Evolutionary conservation across 345 rosid genomes (phyloP).

Genomic region (Eucalyptus viminalis): DNA sequence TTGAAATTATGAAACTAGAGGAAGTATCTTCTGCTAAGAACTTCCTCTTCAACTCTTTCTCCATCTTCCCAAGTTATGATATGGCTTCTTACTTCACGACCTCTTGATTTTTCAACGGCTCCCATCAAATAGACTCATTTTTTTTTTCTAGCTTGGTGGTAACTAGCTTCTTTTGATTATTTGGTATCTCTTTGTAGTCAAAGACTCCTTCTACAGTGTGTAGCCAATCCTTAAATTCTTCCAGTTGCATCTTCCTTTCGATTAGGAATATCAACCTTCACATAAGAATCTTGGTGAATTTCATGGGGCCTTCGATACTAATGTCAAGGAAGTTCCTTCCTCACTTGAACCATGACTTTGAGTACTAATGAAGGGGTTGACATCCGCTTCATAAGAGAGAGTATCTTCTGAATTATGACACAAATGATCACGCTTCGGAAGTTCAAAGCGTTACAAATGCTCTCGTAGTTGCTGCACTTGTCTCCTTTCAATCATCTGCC

Average conservation of each 20-base stretch:
- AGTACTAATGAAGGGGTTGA: background rate
- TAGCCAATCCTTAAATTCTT: background rate
- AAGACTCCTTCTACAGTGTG: background rate
- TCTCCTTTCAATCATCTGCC: background rate
- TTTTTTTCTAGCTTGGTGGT: background rate
- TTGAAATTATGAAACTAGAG: background rate
- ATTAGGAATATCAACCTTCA: background rate
- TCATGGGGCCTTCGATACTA: background rate
- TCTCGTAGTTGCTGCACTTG: background rate
- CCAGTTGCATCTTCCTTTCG: background rate
- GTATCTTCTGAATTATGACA: background rate
- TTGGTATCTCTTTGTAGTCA: background rate
- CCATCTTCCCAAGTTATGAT: background rate
- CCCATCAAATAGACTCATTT: background rate
- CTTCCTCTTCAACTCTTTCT: background rate
- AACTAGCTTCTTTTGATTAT: background rate
- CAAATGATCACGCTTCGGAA: background rate
- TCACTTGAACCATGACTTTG: background rate
- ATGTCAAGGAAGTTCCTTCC: background rate
- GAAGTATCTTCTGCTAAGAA: background rate
- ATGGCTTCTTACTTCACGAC: background rate
- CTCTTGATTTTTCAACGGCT: background rate
- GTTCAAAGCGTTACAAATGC: background rate
- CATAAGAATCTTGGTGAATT: background rate
- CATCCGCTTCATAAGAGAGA: background rate